Evolutionary conservation across 2,329 filamentous ascomycete species (phyloP).

Genomic region (Ophiostoma piceae): DNA sequence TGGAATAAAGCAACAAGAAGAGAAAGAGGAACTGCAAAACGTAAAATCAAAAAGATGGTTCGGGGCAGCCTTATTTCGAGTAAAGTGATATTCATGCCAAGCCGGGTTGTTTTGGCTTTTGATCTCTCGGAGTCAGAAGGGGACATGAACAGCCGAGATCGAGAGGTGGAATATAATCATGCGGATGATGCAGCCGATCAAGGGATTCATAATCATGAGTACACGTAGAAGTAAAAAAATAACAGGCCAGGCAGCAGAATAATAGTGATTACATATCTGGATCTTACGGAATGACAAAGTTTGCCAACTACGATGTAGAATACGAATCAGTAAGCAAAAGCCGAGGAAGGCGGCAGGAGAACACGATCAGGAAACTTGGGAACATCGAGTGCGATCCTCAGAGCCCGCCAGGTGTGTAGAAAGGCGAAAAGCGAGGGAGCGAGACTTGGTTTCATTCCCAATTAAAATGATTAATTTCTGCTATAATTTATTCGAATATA

Average conservation of each 20-base stretch:
- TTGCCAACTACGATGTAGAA: neutral
- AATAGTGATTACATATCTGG: neutral
- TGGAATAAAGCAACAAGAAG: neutral
- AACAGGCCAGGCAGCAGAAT: neutral
- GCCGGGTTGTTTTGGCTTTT: neutral
- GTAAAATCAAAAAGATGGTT: neutral
- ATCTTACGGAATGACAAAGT: neutral
- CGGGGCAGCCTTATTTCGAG: neutral
- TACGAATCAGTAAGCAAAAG: neutral
- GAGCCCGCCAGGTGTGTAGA: neutral
- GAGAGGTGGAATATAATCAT: neutral
- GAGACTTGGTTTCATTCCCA: neutral
- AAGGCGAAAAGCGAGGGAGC: conserved; percentile 16
- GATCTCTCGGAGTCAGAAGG: neutral
- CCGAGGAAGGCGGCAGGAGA: neutral
- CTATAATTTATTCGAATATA: neutral
- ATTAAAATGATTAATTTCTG: neutral
- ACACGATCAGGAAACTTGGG: neutral
- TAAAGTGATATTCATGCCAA: neutral
- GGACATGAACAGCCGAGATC: conserved; percentile 1
- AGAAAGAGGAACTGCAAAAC: neutral
- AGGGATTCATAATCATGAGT: neutral
- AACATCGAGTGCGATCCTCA: neutral
- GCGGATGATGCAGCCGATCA: neutral
- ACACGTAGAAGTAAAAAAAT: neutral